Conservation (phyloP, 2,329 filamentous ascomycete species). For the Sporothrix euskadiensis region DNA sequence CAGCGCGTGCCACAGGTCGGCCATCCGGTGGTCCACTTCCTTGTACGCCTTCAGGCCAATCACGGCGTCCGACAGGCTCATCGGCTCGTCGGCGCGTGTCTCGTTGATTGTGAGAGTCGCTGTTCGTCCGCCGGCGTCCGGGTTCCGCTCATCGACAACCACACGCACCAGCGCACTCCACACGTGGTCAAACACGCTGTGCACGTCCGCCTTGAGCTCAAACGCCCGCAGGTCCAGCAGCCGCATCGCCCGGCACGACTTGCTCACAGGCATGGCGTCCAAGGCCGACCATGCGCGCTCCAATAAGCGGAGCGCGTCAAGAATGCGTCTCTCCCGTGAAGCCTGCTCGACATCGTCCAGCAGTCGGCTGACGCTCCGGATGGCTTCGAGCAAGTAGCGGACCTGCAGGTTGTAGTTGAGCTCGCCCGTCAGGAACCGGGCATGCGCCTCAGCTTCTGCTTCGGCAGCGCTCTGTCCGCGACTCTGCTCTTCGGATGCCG, state of each 20-base stretch:
- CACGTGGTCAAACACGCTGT: constrained; percentile 64
- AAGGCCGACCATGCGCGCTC: constrained; percentile 62
- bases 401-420: constrained; percentile 61
- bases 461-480: constrained; percentile 46
- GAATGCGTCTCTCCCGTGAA: constrained; percentile 54
- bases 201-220: constrained; percentile 65
- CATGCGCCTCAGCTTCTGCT: constrained; percentile 55
- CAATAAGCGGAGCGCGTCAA: constrained; percentile 59
- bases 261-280: constrained; percentile 60
- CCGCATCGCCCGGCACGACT: constrained; percentile 61
- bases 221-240: constrained; percentile 66
- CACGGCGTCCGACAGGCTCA: constrained; percentile 56
- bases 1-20: constrained; percentile 62
- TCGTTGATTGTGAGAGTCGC: constrained; percentile 35
- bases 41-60: constrained; percentile 60
- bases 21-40: constrained; percentile 61
- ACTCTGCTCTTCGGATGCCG: constrained; percentile 50
- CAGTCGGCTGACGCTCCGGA: constrained; percentile 60
- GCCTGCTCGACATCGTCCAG: constrained; percentile 62
- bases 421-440: constrained; percentile 59
- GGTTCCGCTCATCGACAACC: constrained; percentile 53
- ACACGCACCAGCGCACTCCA: constrained; percentile 70
- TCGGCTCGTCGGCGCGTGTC: constrained; percentile 48
- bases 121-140: constrained; percentile 58
- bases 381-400: constrained; percentile 50